phyloP scores from a whole-genome alignment of 805 yeast genomes.

The Saccharomyces eubayanus region DNA sequence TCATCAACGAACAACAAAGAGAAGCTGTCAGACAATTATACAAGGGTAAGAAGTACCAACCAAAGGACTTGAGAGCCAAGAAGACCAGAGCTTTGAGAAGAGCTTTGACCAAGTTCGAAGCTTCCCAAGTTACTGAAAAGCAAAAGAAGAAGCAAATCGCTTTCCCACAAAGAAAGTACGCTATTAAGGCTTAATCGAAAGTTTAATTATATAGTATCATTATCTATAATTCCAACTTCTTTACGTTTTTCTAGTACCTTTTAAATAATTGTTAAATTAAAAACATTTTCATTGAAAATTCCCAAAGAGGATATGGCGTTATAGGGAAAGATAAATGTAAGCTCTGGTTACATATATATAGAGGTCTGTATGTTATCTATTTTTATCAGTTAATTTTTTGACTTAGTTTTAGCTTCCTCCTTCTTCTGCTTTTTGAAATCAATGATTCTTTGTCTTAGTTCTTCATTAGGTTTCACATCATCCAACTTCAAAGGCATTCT shows the following conservation, averaged over 20 bases:
- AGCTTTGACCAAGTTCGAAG: conserved; percentile 82
- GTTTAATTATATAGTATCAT: background rate
- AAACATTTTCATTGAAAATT: background rate
- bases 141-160: conserved; percentile 87
- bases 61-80: conserved; percentile 98
- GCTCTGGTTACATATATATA: background rate
- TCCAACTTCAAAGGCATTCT: conserved; percentile 84
- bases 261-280: background rate
- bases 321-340: background rate
- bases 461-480: conserved; percentile 74
- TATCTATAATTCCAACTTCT: background rate
- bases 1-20: conserved; percentile 95
- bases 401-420: conserved; percentile 12
- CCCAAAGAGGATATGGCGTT: background rate
- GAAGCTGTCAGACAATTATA: conserved; percentile 89
- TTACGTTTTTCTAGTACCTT: background rate
- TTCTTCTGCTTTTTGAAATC: conserved; percentile 46
- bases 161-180: conserved; percentile 97
- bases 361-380: background rate
- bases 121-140: conserved; percentile 72
- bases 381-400: background rate
- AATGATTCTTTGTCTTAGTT: conserved; percentile 52
- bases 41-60: conserved; percentile 90
- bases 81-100: conserved; percentile 99
- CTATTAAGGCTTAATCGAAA: conserved; percentile 83